These are phyloP conservation scores for Neurospora terricola DNA, from an alignment of 495 filamentous ascomycete genomes.

Conservation along the genomic window DNA sequence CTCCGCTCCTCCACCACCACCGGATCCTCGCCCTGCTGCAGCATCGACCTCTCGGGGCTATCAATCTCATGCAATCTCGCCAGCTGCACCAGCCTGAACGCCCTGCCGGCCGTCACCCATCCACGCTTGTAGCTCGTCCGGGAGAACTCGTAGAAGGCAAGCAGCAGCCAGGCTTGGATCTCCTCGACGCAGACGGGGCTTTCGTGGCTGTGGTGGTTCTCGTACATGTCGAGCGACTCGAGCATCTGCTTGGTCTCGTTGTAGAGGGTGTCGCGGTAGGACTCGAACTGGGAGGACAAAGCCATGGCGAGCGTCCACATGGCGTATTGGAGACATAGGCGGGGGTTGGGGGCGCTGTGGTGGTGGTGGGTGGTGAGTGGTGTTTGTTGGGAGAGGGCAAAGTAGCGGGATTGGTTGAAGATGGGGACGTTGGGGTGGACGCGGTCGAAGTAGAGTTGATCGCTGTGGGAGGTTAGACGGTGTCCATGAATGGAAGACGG, in stretches of 20 bases:
- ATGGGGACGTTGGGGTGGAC: constrained; percentile 46
- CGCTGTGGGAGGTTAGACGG: constrained; percentile 17
- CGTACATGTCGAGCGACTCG: constrained; percentile 23
- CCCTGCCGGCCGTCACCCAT: constrained; percentile 45
- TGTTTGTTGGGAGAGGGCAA: constrained; percentile 11
- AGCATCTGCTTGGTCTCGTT: constrained; percentile 39
- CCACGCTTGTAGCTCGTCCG: constrained; percentile 35
- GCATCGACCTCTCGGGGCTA: constrained; percentile 11
- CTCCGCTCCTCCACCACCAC: constrained; percentile 38
- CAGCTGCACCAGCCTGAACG: constrained; percentile 43
- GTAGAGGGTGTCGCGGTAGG: constrained; percentile 37
- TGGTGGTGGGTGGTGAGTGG: not conserved
- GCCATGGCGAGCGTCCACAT: constrained; percentile 48
- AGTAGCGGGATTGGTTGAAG: constrained; percentile 33
- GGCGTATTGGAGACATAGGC: constrained; percentile 40
- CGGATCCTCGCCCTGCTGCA: constrained; percentile 13
- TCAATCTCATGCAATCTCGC: constrained; percentile 42
- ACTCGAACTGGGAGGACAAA: constrained; percentile 42
- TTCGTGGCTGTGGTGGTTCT: constrained; percentile 9
- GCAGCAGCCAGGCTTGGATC: constrained; percentile 45
- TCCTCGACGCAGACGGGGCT: constrained; percentile 29
- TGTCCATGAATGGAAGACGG: not conserved
- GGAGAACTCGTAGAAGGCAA: constrained; percentile 45
- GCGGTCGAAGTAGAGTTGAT: constrained; percentile 50
- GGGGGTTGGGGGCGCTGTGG: constrained; percentile 11